Evolutionary conservation across 2,329 filamentous ascomycete genomes (phyloP).

Genomic region (Polychaeton citri): DNA sequence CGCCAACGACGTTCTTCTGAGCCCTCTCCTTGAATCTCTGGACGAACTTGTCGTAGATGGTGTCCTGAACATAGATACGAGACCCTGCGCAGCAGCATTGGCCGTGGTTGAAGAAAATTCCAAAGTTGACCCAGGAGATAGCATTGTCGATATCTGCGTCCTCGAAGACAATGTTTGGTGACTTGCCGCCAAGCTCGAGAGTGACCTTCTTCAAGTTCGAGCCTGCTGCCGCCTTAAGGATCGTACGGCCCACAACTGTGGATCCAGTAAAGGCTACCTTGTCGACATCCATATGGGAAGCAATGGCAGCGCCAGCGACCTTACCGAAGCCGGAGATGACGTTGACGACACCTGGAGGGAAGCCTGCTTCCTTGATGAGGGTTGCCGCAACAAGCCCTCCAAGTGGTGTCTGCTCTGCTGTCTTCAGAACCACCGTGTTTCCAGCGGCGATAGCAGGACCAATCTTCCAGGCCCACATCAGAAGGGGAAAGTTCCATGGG

Average conservation of each 20-base stretch:
- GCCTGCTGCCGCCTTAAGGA: conserved; percentile 67
- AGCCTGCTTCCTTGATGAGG: conserved; percentile 61
- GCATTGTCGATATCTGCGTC: conserved; percentile 66
- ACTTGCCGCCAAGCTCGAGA: conserved; percentile 69
- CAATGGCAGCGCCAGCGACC: conserved; percentile 62
- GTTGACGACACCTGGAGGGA: conserved; percentile 67
- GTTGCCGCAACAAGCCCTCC: conserved; percentile 52
- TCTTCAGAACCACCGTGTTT: conserved; percentile 62
- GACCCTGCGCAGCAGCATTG: conserved; percentile 63
- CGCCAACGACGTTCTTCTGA: conserved; percentile 61
- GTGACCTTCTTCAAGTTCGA: conserved; percentile 76
- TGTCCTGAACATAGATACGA: conserved; percentile 74
- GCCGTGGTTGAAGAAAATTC: conserved; percentile 47
- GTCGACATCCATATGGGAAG: conserved; percentile 66
- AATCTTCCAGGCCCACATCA: conserved; percentile 77
- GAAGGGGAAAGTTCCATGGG: conserved; percentile 67
- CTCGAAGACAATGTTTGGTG: conserved; percentile 66
- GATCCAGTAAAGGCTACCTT: conserved; percentile 77
- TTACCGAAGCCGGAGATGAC: conserved; percentile 66
- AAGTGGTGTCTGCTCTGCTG: conserved; percentile 63
- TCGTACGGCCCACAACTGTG: conserved; percentile 56
- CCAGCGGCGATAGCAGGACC: conserved; percentile 59
- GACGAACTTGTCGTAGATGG: conserved; percentile 79
- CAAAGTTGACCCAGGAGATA: conserved; percentile 62
- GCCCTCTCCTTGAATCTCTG: conserved; percentile 67